phyloP scores from a whole-genome alignment of 2,329 filamentous ascomycete species.

The Scytalidium sp. region DNA sequence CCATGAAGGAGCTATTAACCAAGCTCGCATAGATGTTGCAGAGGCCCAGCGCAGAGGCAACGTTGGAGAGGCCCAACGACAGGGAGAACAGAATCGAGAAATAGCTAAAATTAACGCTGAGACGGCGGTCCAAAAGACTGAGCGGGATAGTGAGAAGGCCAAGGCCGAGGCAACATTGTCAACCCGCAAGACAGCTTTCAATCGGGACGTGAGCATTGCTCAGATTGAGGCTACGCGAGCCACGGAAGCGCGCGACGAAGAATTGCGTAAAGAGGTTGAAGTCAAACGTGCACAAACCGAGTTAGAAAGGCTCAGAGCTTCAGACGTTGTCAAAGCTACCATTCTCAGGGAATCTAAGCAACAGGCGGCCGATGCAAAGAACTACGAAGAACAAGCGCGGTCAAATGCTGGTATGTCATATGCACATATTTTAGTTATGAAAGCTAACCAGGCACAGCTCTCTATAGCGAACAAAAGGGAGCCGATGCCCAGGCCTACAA shows the following conservation, averaged over 20 bases:
- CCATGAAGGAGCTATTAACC: slow-evolving; percentile 80
- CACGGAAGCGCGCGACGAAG: slow-evolving; percentile 74
- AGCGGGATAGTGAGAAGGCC: slow-evolving; percentile 79
- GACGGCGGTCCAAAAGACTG: slow-evolving; percentile 80
- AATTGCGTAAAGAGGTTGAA: slow-evolving; percentile 76
- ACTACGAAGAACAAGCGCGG: slow-evolving; percentile 60
- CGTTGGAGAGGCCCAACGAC: slow-evolving; percentile 74
- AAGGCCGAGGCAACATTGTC: slow-evolving; percentile 73
- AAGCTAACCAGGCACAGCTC: slow-evolving; percentile 17
- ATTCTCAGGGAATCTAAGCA: slow-evolving; percentile 67
- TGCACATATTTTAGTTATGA: slow-evolving; percentile 21
- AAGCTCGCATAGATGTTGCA: slow-evolving; percentile 67
- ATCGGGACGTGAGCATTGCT: slow-evolving; percentile 71
- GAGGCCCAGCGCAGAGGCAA: slow-evolving; percentile 64
- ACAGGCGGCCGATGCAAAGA: slow-evolving; percentile 62
- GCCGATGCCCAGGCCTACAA: slow-evolving; percentile 50
- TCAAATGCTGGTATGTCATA: slow-evolving; percentile 44
- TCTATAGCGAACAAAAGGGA: slow-evolving; percentile 44
- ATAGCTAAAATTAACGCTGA: slow-evolving; percentile 85
- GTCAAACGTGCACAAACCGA: slow-evolving; percentile 75
- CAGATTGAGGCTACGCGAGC: slow-evolving; percentile 70
- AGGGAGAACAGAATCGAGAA: slow-evolving; percentile 78
- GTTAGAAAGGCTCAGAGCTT: slow-evolving; percentile 74
- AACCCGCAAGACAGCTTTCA: slow-evolving; percentile 69
- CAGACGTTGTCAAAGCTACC: slow-evolving; percentile 73